Conservation (phyloP, 2,329 filamentous ascomycete species). For the Byssoonygena ceratinophila region DNA sequence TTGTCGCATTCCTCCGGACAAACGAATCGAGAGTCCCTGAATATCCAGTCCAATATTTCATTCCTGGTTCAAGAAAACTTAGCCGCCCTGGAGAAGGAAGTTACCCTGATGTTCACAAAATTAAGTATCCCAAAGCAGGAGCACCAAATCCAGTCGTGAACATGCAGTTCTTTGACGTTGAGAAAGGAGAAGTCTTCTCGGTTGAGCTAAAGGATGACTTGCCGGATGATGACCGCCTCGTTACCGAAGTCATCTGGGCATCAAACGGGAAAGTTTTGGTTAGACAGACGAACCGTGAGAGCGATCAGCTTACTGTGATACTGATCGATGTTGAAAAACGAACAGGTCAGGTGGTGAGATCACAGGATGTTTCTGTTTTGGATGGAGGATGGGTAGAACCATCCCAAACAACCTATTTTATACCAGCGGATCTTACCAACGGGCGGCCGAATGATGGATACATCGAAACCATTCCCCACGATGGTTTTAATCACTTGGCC, state of each 20-base stretch:
- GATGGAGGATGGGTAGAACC: constrained; percentile 98
- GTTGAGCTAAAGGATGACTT: constrained; percentile 72
- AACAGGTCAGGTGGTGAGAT: constrained; percentile 66
- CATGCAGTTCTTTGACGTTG: constrained; percentile 77
- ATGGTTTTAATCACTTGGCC: constrained; percentile 80
- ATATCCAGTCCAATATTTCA: constrained; percentile 86
- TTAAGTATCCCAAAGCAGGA: constrained; percentile 97
- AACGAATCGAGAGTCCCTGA: constrained; percentile 88
- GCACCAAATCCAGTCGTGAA: constrained; percentile 86
- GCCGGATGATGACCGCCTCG: constrained; percentile 67
- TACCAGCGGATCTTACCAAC: constrained; percentile 69
- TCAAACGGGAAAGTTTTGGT: constrained; percentile 69
- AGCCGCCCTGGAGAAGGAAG: constrained; percentile 64
- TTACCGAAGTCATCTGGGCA: constrained; percentile 89
- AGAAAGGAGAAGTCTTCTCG: constrained; percentile 64
- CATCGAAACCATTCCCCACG: constrained; percentile 76
- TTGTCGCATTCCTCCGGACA: constrained; percentile 81
- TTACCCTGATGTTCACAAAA: constrained; percentile 79
- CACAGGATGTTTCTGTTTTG: constrained; percentile 66
- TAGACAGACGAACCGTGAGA: constrained; percentile 87
- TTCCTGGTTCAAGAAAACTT: constrained; percentile 64
- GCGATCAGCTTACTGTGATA: constrained; percentile 77
- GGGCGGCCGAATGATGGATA: constrained; percentile 78
- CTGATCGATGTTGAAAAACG: constrained; percentile 67
- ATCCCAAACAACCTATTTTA: constrained; percentile 70